Percentiles rank a stretch among this genome's conserved stretches.
These are phyloP conservation scores for Hibiscus mutabilis DNA, from an alignment of 345 rosid species.

Conservation along the genomic window DNA sequence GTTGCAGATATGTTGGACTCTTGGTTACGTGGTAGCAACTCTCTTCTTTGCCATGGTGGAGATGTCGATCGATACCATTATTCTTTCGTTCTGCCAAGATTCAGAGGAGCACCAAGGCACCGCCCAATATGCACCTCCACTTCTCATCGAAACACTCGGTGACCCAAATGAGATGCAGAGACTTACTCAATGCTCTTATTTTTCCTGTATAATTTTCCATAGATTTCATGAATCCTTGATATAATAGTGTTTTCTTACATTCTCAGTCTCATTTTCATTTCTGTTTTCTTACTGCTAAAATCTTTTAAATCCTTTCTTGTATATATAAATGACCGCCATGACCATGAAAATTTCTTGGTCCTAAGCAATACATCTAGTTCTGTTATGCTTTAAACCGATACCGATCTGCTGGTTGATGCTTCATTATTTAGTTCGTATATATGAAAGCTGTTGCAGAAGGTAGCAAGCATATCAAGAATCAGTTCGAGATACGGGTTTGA, in stretches of 20 bases:
- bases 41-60: slow-evolving; percentile 95
- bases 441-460: neutral
- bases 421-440: neutral
- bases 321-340: no score
- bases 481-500: no score
- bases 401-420: neutral
- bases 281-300: no score
- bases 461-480: neutral
- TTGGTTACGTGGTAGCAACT: slow-evolving; percentile 81
- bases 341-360: no score
- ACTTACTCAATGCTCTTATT: slow-evolving; percentile 61
- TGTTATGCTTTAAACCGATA: no score
- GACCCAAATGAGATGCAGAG: slow-evolving; percentile 66
- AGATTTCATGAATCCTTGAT: no score
- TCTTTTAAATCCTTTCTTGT: no score
- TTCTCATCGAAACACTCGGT: slow-evolving; percentile 77
- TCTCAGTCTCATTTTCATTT: no score
- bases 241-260: no score
- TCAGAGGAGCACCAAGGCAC: slow-evolving; percentile 96
- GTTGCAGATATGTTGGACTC: slow-evolving; percentile 81
- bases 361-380: no score
- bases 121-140: slow-evolving; percentile 91
- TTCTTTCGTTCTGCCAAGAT: slow-evolving; percentile 95
- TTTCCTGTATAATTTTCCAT: no score
- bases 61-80: slow-evolving; percentile 92